phyloP scores from a whole-genome alignment of 2,329 filamentous ascomycete species.

The Diaporthe batatas region DNA sequence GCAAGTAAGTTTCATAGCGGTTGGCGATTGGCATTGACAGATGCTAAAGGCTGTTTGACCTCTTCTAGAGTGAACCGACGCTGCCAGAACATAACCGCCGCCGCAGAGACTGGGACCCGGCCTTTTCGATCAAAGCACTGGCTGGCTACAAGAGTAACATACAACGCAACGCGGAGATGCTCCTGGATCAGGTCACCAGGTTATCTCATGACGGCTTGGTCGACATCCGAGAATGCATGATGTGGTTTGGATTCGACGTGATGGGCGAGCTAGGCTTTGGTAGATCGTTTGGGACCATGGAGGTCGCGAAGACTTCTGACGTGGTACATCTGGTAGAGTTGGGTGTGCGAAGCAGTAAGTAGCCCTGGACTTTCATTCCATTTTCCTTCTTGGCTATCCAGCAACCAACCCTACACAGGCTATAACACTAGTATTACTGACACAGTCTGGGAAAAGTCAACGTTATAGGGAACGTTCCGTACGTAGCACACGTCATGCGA shows the following conservation, averaged over 20 bases:
- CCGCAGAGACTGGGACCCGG: constrained; percentile 18
- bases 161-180: not conserved
- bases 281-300: constrained; percentile 15
- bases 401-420: not conserved
- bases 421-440: not conserved
- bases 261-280: constrained; percentile 24
- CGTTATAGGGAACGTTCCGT: constrained; percentile 9
- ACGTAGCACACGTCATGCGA: constrained; percentile 14
- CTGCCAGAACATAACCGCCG: constrained; percentile 18
- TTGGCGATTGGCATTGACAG: no score
- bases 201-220: not conserved
- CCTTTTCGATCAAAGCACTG: constrained; percentile 21
- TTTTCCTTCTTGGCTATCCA: not conserved
- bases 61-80: constrained; percentile 1
- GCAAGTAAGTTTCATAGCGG: not conserved
- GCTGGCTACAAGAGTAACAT: constrained; percentile 15
- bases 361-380: not conserved
- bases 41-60: no score
- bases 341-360: constrained; percentile 27
- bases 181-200: constrained; percentile 4
- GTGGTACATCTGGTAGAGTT: constrained; percentile 12
- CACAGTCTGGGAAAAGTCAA: not conserved
- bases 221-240: constrained; percentile 22
- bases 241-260: constrained; percentile 22
- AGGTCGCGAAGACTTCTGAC: constrained; percentile 3